Base-by-base conservation (phyloP, 495 filamentous ascomycete species). In the Endocarpon pusillum region DNA sequence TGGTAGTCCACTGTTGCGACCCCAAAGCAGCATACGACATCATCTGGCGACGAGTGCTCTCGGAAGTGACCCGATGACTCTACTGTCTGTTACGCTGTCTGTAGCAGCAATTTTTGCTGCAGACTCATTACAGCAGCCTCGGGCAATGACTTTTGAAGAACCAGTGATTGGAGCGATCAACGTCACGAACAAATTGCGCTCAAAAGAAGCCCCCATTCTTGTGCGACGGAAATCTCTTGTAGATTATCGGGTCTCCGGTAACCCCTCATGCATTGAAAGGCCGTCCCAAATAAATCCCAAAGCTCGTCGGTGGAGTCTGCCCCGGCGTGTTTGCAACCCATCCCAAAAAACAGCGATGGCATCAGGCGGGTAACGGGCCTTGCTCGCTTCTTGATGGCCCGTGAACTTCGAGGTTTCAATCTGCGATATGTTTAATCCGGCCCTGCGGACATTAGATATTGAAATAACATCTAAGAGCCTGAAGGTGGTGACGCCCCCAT, bases 321-420 rank as follows among this genome's bases (percentile, higher is more conserved):
- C 1, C 64, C 67, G 5, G 66, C 54, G 0, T 61, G 48, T 1
- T 61, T 56, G 32, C 51, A 53, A 0, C 64, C 51, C 64, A 69
- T 67, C 1, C 67, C 66, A n/a, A 15, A 71, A 46, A 3, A 71
- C 53, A 1, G 67, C 67, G 32, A 71, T 61, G 16, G 56, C 61
- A 19, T 48, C 36, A 15, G 52, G 45, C 8, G 37, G 32, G 12
- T 32, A n/a, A n/a, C n/a, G n/a, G n/a, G n/a, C n/a, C n/a, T n/a
- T n/a, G n/a, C n/a, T n/a, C n/a, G n/a, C n/a, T n/a, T n/a, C n/a
- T n/a, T n/a, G n/a, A n/a, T n/a, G n/a, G n/a, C n/a, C n/a, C n/a
- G n/a, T n/a, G n/a, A n/a, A n/a, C n/a, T n/a, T n/a, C n/a, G n/a
- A n/a, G n/a, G n/a, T n/a, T n/a, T n/a, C n/a, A n/a, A n/a, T n/a